Percentiles rank a stretch among this genome's conserved stretches.
Evolutionary conservation across 371 early-diverging fungal genomes (phyloP).

Genomic region (Haplosporangium sp.): DNA sequence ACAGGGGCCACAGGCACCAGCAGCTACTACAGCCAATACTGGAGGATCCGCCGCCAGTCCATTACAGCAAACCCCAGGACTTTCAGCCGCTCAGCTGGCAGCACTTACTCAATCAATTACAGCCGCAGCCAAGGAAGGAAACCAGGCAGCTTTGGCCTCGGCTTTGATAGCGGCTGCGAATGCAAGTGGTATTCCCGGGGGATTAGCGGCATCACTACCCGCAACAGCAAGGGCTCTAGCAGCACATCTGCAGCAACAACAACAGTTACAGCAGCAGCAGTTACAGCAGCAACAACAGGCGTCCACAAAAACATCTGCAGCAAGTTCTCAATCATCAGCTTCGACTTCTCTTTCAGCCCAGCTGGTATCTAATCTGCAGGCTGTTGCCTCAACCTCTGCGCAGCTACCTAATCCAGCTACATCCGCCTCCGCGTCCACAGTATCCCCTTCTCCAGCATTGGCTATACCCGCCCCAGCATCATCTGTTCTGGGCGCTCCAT

Average conservation of each 20-base stretch:
- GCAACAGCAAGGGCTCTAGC: constrained; percentile 46
- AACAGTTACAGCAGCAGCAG: constrained; percentile 27
- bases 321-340: not conserved
- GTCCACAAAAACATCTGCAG: not conserved
- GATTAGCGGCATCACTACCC: constrained; percentile 37
- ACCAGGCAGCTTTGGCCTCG: constrained; percentile 36
- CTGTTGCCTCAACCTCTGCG: constrained; percentile 11
- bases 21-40: not conserved
- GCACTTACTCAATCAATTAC: constrained; percentile 42
- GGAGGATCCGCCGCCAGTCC: constrained; percentile 8
- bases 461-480: constrained; percentile 28
- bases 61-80: constrained; percentile 23
- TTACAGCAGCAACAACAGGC: constrained; percentile 3
- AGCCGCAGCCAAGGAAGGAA: constrained; percentile 42
- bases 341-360: constrained; percentile 5
- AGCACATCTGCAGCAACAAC: constrained; percentile 34
- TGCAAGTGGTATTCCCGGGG: constrained; percentile 44
- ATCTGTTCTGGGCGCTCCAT: constrained; percentile 21
- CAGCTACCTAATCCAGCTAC: not conserved
- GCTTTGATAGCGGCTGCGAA: constrained; percentile 49
- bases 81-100: constrained; percentile 23
- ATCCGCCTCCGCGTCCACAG: constrained; percentile 3
- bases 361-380: constrained; percentile 14
- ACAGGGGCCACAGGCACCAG: not conserved
- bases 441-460: constrained; percentile 12